Conservation (phyloP, 2,329 filamentous ascomycete species). For the Aspergillus sp. region DNA sequence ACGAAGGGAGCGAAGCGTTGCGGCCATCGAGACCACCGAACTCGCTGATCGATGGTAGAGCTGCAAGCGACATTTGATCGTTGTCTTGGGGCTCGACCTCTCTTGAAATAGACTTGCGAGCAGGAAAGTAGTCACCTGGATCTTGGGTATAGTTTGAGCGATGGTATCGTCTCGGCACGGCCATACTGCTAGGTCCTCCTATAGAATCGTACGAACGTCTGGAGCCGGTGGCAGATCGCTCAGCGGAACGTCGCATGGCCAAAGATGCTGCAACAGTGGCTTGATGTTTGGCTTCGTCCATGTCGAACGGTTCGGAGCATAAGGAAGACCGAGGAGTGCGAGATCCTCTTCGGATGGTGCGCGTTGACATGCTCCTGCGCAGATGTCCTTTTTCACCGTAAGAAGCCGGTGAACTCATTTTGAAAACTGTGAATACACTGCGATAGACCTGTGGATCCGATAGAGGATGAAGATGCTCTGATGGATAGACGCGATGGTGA, state of each 20-base stretch:
- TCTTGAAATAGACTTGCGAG: slow-evolving; percentile 1
- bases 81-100: neutral
- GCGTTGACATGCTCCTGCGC: slow-evolving; percentile 39
- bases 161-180: slow-evolving; percentile 24
- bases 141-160: slow-evolving; percentile 14
- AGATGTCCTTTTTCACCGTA: slow-evolving; percentile 30
- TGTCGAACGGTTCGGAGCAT: slow-evolving; percentile 26
- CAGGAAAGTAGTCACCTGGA: slow-evolving; percentile 11
- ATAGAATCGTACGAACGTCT: slow-evolving; percentile 28
- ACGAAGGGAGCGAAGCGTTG: slow-evolving; percentile 44
- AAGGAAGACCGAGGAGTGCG: slow-evolving; percentile 18
- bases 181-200: slow-evolving; percentile 26
- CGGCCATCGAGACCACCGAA: slow-evolving; percentile 33
- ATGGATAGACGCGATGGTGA: slow-evolving; percentile 7
- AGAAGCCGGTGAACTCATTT: slow-evolving; percentile 29
- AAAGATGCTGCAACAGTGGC: slow-evolving; percentile 43
- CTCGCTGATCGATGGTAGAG: slow-evolving; percentile 30
- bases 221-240: slow-evolving; percentile 26
- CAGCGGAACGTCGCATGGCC: slow-evolving; percentile 41
- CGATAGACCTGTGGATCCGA: neutral
- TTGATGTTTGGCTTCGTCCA: slow-evolving; percentile 31
- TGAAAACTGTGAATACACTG: slow-evolving; percentile 6
- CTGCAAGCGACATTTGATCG: slow-evolving; percentile 16
- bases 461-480: slow-evolving; percentile 9
- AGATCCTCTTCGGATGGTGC: slow-evolving; percentile 31